Evolutionary conservation across 2,329 filamentous ascomycete genomes (phyloP).

Genomic region (Pseudogymnoascus sp.): DNA sequence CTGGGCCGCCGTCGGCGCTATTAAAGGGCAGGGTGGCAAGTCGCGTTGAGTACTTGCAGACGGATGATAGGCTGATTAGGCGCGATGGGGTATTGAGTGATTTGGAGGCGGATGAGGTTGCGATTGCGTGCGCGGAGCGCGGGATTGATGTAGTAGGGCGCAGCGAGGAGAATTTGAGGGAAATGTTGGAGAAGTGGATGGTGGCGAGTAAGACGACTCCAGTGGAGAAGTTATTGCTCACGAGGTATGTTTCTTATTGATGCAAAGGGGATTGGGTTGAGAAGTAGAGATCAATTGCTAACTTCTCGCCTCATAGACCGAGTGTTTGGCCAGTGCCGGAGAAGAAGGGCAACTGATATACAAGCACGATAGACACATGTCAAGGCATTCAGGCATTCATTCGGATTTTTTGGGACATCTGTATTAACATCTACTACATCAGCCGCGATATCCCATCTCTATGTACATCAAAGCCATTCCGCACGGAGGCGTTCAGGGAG

Average conservation of each 20-base stretch:
- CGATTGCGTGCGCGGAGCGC: slow-evolving; percentile 61
- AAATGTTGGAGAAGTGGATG: slow-evolving; percentile 32
- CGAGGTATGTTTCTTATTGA: slow-evolving; percentile 24
- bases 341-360: not conserved
- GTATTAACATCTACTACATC: slow-evolving; percentile 1
- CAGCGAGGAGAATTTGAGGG: slow-evolving; percentile 29
- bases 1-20: slow-evolving; percentile 36
- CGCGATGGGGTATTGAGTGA: slow-evolving; percentile 50
- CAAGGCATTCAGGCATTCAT: not conserved
- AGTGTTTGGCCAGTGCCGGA: not conserved
- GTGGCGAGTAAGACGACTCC: slow-evolving; percentile 26
- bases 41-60: slow-evolving; percentile 53
- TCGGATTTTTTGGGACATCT: not conserved
- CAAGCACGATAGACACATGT: not conserved
- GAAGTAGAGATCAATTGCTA: not conserved
- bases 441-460: not conserved
- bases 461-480: not conserved
- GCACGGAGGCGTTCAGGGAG: not conserved
- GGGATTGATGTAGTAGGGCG: slow-evolving; percentile 48
- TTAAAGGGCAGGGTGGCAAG: slow-evolving; percentile 45
- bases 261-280: not conserved
- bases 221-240: slow-evolving; percentile 25
- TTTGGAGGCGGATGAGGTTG: slow-evolving; percentile 56
- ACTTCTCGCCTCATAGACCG: not conserved
- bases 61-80: slow-evolving; percentile 63